A percentile compares a stretch with the other conserved stretches of the same genome.
phyloP scores from a whole-genome alignment of 192 early-diverging fungal genomes.

The Entomortierella parvispora region DNA sequence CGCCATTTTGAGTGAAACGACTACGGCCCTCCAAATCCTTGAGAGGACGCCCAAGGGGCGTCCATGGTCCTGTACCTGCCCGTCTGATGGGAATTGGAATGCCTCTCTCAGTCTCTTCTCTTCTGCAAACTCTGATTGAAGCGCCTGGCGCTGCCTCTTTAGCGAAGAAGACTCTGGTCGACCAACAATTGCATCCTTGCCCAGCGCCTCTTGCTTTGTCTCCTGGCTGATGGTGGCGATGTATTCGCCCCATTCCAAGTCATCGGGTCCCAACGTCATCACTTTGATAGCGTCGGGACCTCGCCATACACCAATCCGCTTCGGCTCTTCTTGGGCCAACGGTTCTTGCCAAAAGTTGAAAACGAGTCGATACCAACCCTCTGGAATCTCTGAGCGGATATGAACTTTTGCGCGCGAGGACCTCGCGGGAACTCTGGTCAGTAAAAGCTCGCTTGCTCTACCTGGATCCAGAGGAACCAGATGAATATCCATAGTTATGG shows the following conservation, averaged over 20 bases:
- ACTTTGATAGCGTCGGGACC: conserved; percentile 35
- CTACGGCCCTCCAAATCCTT: background rate
- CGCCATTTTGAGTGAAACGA: background rate
- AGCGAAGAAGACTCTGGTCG: background rate
- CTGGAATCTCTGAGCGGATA: conserved; percentile 15
- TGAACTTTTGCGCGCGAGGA: conserved; percentile 1
- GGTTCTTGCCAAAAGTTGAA: conserved; percentile 38
- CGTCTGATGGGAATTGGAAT: too few species aligned
- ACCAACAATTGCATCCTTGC: too few species aligned
- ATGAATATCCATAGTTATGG: conserved; percentile 22
- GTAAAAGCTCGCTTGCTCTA: conserved; percentile 15
- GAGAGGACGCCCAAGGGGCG: too few species aligned
- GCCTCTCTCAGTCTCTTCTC: too few species aligned
- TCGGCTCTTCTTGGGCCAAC: background rate
- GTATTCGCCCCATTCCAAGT: conserved; percentile 31
- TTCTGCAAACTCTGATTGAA: too few species aligned
- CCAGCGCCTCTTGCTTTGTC: conserved; percentile 2
- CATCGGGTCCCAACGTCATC: background rate
- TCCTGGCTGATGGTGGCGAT: conserved; percentile 15
- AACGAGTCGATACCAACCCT: conserved; percentile 33
- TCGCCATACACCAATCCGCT: conserved; percentile 25
- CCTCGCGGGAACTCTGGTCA: conserved; percentile 11
- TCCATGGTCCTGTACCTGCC: too few species aligned
- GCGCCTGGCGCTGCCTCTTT: background rate
- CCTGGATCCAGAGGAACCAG: conserved; percentile 27